Base-by-base conservation (phyloP, 805 yeast species). In the Kazachstania psychrophila region DNA sequence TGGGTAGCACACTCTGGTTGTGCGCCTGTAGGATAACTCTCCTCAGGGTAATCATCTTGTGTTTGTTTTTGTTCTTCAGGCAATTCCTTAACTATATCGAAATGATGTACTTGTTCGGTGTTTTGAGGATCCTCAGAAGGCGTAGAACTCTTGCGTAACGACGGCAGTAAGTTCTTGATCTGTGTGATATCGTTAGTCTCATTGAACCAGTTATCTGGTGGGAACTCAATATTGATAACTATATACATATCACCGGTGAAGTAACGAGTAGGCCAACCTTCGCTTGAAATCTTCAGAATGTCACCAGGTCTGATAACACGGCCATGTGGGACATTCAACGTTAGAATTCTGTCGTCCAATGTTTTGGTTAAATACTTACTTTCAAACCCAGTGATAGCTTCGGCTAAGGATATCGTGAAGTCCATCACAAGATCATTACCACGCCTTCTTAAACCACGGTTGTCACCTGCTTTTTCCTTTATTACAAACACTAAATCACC, bases 241-340 rank as follows among this genome's bases (percentile, higher is more conserved):
- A 87, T 65, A 49, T 75, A 86, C 44, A 87, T 61, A 55, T 83
- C 83, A 18, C 96, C 96, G n/a, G 17, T 11, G 13, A 29, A 42
- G 51, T n/a, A 60, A 40, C 25, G 48, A 45, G 40, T 62, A 60
- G 95, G 95, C 94, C 89, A 85, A 5, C 96, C 96, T 56, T 86
- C 95, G 28, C 72, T 71, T 27, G 68, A 58, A 10, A 88, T 63
- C 41, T 75, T 68, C 23, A 88, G 56, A 38, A 63, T 69, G 44
- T 85, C 84, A 7, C 81, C 79, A 0, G 95, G 95, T 49, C 79
- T 70, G 6, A 87, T 51, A 5, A 89, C 95, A 57, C 79, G 80
- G 1, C 96, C 96, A 4, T 69, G 62, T 1, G 88, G 87, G 0
- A 79, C 71, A 0, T 74, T 64, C 11, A 88, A 54, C 36, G 70